Base-by-base conservation (phyloP, 1,284 basidiomycete species). In the Boletellus sp. region DNA sequence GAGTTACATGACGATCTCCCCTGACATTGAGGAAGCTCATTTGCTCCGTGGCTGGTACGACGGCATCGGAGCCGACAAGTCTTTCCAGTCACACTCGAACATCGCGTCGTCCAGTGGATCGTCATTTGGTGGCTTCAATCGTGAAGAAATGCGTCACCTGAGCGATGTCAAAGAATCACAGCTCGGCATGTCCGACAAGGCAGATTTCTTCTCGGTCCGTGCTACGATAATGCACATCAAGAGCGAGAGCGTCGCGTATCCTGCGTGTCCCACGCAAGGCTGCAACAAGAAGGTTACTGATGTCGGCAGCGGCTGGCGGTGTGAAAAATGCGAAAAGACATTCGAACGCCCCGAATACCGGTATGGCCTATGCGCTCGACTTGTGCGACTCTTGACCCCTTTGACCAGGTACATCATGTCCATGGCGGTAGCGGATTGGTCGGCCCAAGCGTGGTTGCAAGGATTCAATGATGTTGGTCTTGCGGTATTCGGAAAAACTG, bases 401-500 rank as follows among this genome's bases (percentile, higher is more conserved):
- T 37, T 22, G 32, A 4, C 18, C 59, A 96, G 93, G 58, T 99
- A 97, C 71, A 88, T 97, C 57, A 80, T 99, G 58, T 81, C 85
- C 28, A 80, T 97, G 73, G 93, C 92, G 50, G 88, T 93, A 13
- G 85, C 92, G 36, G 97, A 99, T 70, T 82, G 88, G 71, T 89
- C 92, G 15, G 87, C 86, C 19, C 90, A 94, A 66, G 81, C 87
- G 24, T 99, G 96, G 96, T 74, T 99, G 40, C 91, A 91, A 53
- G 93, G 92, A 1, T 99, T 99, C 78, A 97, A 99, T 68, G 97
- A 99, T 15, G 83, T 90, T 28, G 96, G 94, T 3, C 70, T 85
- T 53, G 74, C 77, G 19, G 71, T 97, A 13, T 85, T 99, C 58
- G 89, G 84, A 32, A 85, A 85, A 74, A 73, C 82, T 18, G 97